Conservation (phyloP, 306 rosid species). For the Vigna unguiculata region DNA sequence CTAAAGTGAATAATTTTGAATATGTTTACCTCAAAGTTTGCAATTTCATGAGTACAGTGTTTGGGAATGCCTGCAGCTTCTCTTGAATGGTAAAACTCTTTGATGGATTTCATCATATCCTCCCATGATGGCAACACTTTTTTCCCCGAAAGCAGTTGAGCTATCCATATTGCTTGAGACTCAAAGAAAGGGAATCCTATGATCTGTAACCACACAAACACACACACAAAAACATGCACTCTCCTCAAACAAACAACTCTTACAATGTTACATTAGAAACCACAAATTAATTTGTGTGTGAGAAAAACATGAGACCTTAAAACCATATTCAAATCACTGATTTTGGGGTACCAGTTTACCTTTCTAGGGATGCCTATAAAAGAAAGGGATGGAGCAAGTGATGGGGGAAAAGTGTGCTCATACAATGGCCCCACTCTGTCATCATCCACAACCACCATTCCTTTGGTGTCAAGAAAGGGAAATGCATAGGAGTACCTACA, state of each 20-base stretch:
- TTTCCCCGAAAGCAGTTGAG: slow-evolving; percentile 89
- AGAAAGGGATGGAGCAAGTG: slow-evolving; percentile 91
- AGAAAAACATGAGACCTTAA: neutral
- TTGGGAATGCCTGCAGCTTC: slow-evolving; percentile 81
- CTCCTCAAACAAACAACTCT: slow-evolving; percentile 30
- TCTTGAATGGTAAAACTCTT: slow-evolving; percentile 77
- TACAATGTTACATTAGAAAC: neutral
- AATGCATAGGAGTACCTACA: slow-evolving; percentile 89
- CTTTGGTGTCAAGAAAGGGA: slow-evolving; percentile 98
- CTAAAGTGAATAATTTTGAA: slow-evolving; percentile 7
- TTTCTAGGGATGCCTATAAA: slow-evolving; percentile 87
- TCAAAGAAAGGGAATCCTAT: slow-evolving; percentile 98
- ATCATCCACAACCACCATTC: slow-evolving; percentile 84
- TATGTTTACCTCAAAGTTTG: slow-evolving; percentile 75
- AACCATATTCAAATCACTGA: neutral
- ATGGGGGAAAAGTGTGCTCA: slow-evolving; percentile 97
- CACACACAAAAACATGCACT: neutral
- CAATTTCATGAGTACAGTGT: slow-evolving; percentile 76
- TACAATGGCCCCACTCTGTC: slow-evolving; percentile 92
- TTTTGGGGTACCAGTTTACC: slow-evolving; percentile 51
- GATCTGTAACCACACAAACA: slow-evolving; percentile 55
- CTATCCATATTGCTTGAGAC: slow-evolving; percentile 98
- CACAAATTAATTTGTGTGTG: neutral
- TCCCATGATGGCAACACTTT: slow-evolving; percentile 81
- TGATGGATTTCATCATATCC: slow-evolving; percentile 90